Percentiles rank a stretch among this genome's conserved stretches.
Evolutionary conservation across 1,139 yeast genomes (phyloP).

Genomic region (Protomyces inouyei): DNA sequence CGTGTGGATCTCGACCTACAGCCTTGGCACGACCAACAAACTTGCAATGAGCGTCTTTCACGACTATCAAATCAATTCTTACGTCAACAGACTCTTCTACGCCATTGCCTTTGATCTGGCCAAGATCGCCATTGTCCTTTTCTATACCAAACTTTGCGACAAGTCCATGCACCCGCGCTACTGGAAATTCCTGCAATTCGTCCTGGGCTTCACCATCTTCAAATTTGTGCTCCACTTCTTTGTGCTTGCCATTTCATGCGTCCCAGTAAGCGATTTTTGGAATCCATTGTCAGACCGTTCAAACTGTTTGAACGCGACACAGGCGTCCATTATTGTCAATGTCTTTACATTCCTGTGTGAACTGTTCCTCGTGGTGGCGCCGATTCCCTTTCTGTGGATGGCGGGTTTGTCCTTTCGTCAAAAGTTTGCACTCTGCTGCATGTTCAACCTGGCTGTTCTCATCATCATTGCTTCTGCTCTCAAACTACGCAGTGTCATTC

Average conservation of each 20-base stretch:
- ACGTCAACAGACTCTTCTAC: slow-evolving; percentile 12
- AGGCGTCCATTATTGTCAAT: slow-evolving; percentile 8
- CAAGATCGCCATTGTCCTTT: slow-evolving; percentile 15
- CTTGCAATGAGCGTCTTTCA: slow-evolving; percentile 1
- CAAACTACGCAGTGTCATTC: slow-evolving; percentile 13
- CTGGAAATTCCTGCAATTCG: slow-evolving; percentile 1
- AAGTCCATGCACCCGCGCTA: slow-evolving; percentile 5
- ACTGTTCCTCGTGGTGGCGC: slow-evolving; percentile 13
- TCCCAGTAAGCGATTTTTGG: slow-evolving; percentile 20
- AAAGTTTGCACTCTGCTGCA: slow-evolving; percentile 12
- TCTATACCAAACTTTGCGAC: slow-evolving; percentile 11
- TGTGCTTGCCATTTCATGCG: slow-evolving; percentile 10
- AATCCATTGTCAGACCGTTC: neutral
- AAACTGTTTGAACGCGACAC: neutral
- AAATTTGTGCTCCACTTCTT: slow-evolving; percentile 9
- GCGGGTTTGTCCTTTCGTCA: slow-evolving; percentile 11
- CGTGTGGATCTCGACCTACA: slow-evolving; percentile 8
- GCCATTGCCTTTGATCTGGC: slow-evolving; percentile 13
- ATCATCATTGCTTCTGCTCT: slow-evolving; percentile 23
- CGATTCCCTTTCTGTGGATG: slow-evolving; percentile 22
- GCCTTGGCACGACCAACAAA: neutral
- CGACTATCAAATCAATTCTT: neutral
- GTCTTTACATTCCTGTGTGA: slow-evolving; percentile 17
- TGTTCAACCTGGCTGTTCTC: slow-evolving; percentile 20
- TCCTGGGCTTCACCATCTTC: slow-evolving; percentile 8